A percentile compares a stretch with the other conserved stretches of the same genome.
Conservation (phyloP, 2,329 filamentous ascomycete genomes). For the Emydomyces testavorans region DNA sequence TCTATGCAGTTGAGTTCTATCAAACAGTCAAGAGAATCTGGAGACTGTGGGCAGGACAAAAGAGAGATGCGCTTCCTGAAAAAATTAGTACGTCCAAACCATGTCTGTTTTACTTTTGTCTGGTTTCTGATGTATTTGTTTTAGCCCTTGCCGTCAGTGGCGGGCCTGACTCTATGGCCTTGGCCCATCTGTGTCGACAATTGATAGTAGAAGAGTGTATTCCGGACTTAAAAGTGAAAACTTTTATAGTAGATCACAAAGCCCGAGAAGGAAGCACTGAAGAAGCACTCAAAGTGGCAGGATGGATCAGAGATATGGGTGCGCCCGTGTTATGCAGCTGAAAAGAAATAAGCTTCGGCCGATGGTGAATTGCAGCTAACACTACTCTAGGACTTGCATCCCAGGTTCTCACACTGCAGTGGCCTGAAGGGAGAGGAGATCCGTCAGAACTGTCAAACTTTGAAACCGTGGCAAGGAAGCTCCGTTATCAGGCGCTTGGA, state of each 20-base stretch:
- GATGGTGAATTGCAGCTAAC: constrained; percentile 1
- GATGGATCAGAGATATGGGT: constrained; percentile 38
- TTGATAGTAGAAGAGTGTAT: constrained; percentile 26
- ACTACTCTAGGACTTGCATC: constrained; percentile 24
- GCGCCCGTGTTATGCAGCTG: constrained; percentile 12
- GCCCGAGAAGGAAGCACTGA: constrained; percentile 44
- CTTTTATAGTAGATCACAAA: constrained; percentile 52
- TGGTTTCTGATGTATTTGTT: neutral
- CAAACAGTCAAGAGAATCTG: constrained; percentile 37
- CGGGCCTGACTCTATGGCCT: constrained; percentile 94
- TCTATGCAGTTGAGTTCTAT: constrained; percentile 29
- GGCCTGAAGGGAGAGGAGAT: constrained; percentile 33
- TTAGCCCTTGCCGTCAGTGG: constrained; percentile 74
- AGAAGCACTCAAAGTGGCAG: constrained; percentile 44
- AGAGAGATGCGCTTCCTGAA: neutral
- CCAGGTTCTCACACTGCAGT: constrained; percentile 39
- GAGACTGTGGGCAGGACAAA: constrained; percentile 36
- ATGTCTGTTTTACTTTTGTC: neutral
- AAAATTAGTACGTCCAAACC: constrained; percentile 11
- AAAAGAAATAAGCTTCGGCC: neutral
- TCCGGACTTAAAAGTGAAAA: constrained; percentile 32
- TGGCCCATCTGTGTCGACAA: constrained; percentile 60
- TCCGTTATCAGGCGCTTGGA: constrained; percentile 64
- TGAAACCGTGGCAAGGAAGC: constrained; percentile 62
- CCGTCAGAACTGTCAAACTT: constrained; percentile 49